These are phyloP conservation scores for Prosopis cineraria DNA, from an alignment of 306 rosid genomes.

Conservation along the genomic window DNA sequence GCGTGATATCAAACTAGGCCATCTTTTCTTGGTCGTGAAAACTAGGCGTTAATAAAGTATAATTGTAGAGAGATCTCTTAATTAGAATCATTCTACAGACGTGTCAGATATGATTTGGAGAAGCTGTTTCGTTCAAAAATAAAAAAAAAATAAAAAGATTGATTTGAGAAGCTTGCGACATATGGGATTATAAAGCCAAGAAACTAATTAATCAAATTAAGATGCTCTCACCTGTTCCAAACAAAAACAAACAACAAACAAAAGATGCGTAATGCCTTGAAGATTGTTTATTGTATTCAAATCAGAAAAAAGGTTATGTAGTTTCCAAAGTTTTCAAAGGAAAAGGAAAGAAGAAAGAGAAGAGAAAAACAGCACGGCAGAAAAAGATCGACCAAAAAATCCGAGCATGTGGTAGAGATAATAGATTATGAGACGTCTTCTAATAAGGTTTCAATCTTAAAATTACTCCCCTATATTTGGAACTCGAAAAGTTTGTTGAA, in stretches of 20 bases:
- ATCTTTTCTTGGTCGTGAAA: background rate
- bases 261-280: background rate
- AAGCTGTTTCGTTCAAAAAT: too few relatives aligned
- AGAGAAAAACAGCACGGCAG: slow-evolving; percentile 12
- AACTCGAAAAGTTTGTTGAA: background rate
- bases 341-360: background rate
- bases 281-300: background rate
- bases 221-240: too few relatives aligned
- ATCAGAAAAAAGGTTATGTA: background rate
- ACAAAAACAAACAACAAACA: too few relatives aligned
- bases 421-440: background rate
- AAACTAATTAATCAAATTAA: background rate
- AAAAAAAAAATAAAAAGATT: too few relatives aligned
- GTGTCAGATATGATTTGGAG: slow-evolving; percentile 18
- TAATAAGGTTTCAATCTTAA: slow-evolving; percentile 21
- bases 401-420: background rate
- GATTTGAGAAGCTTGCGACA: background rate
- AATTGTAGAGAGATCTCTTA: background rate
- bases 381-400: background rate
- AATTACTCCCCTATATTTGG: background rate
- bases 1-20: slow-evolving; percentile 10
- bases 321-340: too few relatives aligned
- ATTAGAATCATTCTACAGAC: background rate
- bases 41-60: background rate
- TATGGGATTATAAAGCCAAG: background rate